Evolutionary conservation across 1,139 yeast genomes (phyloP).

Genomic region (Zygosaccharomyces pseudobailii): DNA sequence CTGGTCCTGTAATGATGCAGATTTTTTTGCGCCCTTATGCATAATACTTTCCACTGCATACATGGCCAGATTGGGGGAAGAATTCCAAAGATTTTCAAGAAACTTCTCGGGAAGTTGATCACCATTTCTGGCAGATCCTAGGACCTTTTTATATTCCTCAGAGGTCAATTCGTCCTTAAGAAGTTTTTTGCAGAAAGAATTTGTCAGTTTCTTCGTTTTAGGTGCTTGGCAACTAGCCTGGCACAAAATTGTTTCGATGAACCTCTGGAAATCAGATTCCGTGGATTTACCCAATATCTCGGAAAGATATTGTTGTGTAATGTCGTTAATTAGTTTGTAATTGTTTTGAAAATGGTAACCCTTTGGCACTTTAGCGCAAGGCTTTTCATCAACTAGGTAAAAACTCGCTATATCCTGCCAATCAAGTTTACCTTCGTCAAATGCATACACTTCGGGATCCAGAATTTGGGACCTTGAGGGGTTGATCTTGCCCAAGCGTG

Average conservation of each 20-base stretch:
- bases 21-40: conserved; percentile 11
- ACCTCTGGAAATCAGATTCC: conserved; percentile 19
- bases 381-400: conserved; percentile 20
- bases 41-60: conserved; percentile 19
- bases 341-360: conserved; percentile 16
- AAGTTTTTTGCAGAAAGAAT: conserved; percentile 20
- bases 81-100: conserved; percentile 25
- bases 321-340: conserved; percentile 14
- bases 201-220: conserved; percentile 6
- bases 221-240: conserved; percentile 19
- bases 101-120: conserved; percentile 19
- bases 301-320: conserved; percentile 9
- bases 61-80: conserved; percentile 27
- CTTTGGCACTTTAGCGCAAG: conserved; percentile 7
- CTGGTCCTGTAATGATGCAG: conserved; percentile 16
- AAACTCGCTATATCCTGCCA: conserved; percentile 23
- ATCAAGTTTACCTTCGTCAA: conserved; percentile 8
- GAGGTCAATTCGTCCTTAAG: conserved; percentile 17
- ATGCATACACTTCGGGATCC: conserved; percentile 24
- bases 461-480: conserved; percentile 22
- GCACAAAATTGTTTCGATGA: conserved; percentile 23
- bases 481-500: conserved; percentile 25
- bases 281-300: conserved; percentile 5
- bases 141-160: conserved; percentile 14
- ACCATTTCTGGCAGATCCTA: conserved; percentile 10